Evolutionary conservation across 2,329 filamentous ascomycete species (phyloP), one percentile per base, ranked within the genome.

Genomic region (Penicillium sp.): DNA sequence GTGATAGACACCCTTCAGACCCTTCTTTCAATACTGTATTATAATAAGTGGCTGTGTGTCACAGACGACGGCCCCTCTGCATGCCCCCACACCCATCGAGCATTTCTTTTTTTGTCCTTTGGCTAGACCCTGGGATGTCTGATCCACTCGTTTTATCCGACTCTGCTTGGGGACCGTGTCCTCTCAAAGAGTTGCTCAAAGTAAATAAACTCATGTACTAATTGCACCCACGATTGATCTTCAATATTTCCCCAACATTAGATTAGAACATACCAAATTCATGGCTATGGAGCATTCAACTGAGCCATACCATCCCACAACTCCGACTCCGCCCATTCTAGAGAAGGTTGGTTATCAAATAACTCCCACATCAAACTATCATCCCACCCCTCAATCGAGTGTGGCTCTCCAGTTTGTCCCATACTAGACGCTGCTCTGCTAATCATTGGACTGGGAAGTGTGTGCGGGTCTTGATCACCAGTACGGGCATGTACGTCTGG

Each of bases 11-110:
- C 48, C 45, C 44, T 16, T 41, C 38, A 38, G 11, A 31, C 38
- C 44, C 38, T 51, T 48, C 48, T 28, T 54, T 52, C 48, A 51
- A 51, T 66, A 64, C 51, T 70, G 66, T 70, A 69, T 63, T 63
- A 62, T 63, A 69, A 64, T 70, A 66, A 51, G 46, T 54, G 60
- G 53, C 55, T 42, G 51, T 51, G 46, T 46, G 27, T 38, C 50
- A 51, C 47, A 48, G 55, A 56, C 52, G 44, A 58, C 58, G 58
- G 60, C 57, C 53, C 33, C 40, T 53, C 43, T 60, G 54, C 53
- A 58, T 60, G 54, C 49, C 44, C 44, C 20, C 33, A 42, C 48
- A 43, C 48, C 50, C 55, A 51, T 55, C 45, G 42, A 50, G 55
- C 55, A 60, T 51, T 54, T 38, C n/a, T 55, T 54, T 46, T 43